Conservation (phyloP, 139 green algal genomes). For the Micractinium sp. region DNA sequence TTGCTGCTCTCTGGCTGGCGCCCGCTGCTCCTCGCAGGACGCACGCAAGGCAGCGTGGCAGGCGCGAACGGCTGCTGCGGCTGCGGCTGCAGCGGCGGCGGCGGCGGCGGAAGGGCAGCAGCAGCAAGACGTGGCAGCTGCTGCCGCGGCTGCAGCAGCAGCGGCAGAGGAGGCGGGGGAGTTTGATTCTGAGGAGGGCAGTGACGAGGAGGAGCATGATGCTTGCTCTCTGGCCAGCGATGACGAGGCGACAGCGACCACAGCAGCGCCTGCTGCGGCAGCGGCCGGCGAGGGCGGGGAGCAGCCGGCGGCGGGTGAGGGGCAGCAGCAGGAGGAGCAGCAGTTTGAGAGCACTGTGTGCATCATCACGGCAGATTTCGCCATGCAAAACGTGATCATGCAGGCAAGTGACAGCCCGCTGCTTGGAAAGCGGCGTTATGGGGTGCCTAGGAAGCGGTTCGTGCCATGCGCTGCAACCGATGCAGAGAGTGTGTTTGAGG, state of each 20-base stretch:
- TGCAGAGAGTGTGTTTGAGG: neutral
- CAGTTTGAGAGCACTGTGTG: constrained; percentile 52
- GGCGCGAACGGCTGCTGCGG: constrained; percentile 11
- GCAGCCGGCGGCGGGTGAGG: constrained; percentile 20
- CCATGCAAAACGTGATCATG: constrained; percentile 96
- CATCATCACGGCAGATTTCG: constrained; percentile 90
- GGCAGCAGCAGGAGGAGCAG: neutral
- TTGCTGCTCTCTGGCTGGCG: neutral
- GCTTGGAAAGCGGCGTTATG: too few relatives aligned
- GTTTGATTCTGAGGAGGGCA: neutral
- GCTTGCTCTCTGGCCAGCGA: constrained; percentile 31
- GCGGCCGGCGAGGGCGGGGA: constrained; percentile 3
- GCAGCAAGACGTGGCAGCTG: neutral
- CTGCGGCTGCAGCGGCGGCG: constrained; percentile 21
- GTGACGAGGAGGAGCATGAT: neutral
- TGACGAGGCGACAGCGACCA: constrained; percentile 3
- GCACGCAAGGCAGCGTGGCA: constrained; percentile 27
- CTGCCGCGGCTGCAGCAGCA: neutral
- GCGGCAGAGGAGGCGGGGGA: neutral
- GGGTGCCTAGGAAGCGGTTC: neutral
- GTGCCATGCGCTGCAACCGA: neutral
- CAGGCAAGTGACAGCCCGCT: constrained; percentile 4
- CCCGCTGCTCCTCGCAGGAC: constrained; percentile 1
- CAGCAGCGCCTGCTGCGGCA: neutral
- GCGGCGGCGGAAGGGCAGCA: neutral